phyloP scores from a whole-genome alignment of 148 eudicot genomes.

The Rhododendron mucronatum region DNA sequence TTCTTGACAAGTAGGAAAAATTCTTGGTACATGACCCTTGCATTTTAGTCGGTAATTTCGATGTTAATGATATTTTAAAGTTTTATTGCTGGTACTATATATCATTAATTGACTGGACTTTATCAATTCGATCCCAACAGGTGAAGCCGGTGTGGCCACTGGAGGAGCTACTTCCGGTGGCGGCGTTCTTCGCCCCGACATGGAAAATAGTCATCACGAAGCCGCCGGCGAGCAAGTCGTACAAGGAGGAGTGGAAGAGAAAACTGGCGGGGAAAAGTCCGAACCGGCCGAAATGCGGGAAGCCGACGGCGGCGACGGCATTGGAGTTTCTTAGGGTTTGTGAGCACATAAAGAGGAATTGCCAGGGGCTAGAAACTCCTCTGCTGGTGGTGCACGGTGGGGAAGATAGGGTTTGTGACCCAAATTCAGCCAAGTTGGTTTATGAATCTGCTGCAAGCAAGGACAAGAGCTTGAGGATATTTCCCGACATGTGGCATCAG shows the following conservation, averaged over 20 bases:
- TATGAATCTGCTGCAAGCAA: slow-evolving; percentile 21
- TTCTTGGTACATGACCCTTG: not conserved
- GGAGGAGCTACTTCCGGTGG: slow-evolving; percentile 34
- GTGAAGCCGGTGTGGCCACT: slow-evolving; percentile 38
- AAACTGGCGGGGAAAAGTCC: slow-evolving; percentile 28
- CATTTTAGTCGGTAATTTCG: not conserved
- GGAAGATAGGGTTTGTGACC: slow-evolving; percentile 31
- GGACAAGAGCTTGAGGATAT: slow-evolving; percentile 28
- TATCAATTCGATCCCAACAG: not conserved
- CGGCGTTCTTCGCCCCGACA: slow-evolving; percentile 28
- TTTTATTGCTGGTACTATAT: not conserved
- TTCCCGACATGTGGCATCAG: slow-evolving; percentile 33
- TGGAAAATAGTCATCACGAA: slow-evolving; percentile 30
- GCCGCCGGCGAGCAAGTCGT: slow-evolving; percentile 22
- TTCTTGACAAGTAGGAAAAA: no score
- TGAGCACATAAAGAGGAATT: slow-evolving; percentile 18
- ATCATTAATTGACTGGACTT: not conserved
- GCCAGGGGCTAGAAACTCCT: slow-evolving; percentile 23
- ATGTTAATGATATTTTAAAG: not conserved
- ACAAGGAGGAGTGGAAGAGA: slow-evolving; percentile 41
- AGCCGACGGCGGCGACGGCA: slow-evolving; percentile 27
- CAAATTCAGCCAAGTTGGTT: slow-evolving; percentile 20
- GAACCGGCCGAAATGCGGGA: slow-evolving; percentile 13
- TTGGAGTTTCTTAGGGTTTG: slow-evolving; percentile 31
- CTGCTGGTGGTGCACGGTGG: slow-evolving; percentile 37